These are phyloP conservation scores for Paraphaeosphaeria sporulosa DNA, from an alignment of 2,329 filamentous ascomycete species.

Conservation along the genomic window DNA sequence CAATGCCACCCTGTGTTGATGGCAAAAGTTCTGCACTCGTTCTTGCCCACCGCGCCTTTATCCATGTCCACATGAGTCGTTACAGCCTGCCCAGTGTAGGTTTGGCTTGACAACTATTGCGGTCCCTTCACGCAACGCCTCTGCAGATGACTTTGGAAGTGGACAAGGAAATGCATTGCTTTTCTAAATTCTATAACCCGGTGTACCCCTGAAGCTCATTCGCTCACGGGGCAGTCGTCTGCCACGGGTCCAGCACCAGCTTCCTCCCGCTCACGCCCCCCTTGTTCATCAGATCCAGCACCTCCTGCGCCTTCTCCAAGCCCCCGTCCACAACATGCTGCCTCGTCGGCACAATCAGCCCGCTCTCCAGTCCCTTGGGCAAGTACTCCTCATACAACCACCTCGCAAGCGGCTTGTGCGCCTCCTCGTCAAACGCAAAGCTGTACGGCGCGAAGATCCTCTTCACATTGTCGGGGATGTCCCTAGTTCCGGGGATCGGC, in stretches of 20 bases:
- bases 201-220: background rate
- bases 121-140: too few relatives aligned
- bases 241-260: conserved; percentile 25
- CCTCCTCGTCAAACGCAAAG: conserved; percentile 18
- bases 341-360: conserved; percentile 20
- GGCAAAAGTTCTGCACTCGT: too few relatives aligned
- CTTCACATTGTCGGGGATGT: conserved; percentile 20
- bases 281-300: conserved; percentile 24
- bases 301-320: conserved; percentile 23
- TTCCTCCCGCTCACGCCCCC: conserved; percentile 34
- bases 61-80: too few relatives aligned
- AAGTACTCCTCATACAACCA: conserved; percentile 29
- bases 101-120: too few relatives aligned
- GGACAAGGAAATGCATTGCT: too few relatives aligned
- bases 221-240: background rate
- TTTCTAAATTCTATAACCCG: background rate
- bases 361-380: conserved; percentile 21
- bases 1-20: too few relatives aligned
- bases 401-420: conserved; percentile 14
- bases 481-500: conserved; percentile 11
- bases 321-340: conserved; percentile 26
- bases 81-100: too few relatives aligned
- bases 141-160: too few relatives aligned
- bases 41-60: too few relatives aligned
- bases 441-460: conserved; percentile 26